Conservation (phyloP, 2,329 filamentous ascomycete species). For the Cladosporium sp. region DNA sequence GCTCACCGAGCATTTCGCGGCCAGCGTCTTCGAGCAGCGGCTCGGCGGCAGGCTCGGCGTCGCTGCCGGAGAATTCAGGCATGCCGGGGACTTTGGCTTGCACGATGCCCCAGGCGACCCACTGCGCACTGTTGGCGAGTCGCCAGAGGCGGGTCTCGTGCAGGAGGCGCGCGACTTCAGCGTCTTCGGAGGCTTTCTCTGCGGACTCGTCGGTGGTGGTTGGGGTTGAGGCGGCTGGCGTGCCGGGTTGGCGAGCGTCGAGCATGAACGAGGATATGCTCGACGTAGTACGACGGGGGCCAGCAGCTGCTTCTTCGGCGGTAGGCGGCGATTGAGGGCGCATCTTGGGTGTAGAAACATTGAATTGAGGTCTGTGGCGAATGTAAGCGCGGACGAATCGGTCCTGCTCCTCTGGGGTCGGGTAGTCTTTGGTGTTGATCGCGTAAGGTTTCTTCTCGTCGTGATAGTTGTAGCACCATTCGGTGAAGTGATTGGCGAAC, state of each 20-base stretch:
- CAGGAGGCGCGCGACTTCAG: slow-evolving; percentile 67
- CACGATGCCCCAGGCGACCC: slow-evolving; percentile 95
- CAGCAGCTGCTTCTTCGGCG: slow-evolving; percentile 17
- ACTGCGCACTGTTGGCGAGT: slow-evolving; percentile 80
- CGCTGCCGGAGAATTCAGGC: slow-evolving; percentile 47
- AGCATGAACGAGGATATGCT: slow-evolving; percentile 70
- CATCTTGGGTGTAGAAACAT: slow-evolving; percentile 45
- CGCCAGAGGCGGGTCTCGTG: slow-evolving; percentile 84
- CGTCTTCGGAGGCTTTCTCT: slow-evolving; percentile 62
- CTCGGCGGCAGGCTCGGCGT: slow-evolving; percentile 26
- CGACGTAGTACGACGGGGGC: slow-evolving; percentile 37
- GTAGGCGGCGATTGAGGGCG: slow-evolving; percentile 31
- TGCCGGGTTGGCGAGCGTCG: slow-evolving; percentile 59
- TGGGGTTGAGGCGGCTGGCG: slow-evolving; percentile 39
- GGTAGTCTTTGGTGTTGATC: slow-evolving; percentile 71
- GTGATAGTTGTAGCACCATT: slow-evolving; percentile 99
- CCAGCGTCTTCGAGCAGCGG: slow-evolving; percentile 20
- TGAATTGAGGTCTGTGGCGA: slow-evolving; percentile 71
- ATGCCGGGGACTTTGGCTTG: slow-evolving; percentile 84
- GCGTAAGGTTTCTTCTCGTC: slow-evolving; percentile 60
- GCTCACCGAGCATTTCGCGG: slow-evolving; percentile 32
- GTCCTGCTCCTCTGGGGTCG: slow-evolving; percentile 74
- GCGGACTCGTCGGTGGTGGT: slow-evolving; percentile 34
- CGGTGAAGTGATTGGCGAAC: slow-evolving; percentile 96
- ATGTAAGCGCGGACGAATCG: slow-evolving; percentile 87